phyloP scores from a whole-genome alignment of 148 eudicot genomes.

The Chenopodium suecicum region DNA sequence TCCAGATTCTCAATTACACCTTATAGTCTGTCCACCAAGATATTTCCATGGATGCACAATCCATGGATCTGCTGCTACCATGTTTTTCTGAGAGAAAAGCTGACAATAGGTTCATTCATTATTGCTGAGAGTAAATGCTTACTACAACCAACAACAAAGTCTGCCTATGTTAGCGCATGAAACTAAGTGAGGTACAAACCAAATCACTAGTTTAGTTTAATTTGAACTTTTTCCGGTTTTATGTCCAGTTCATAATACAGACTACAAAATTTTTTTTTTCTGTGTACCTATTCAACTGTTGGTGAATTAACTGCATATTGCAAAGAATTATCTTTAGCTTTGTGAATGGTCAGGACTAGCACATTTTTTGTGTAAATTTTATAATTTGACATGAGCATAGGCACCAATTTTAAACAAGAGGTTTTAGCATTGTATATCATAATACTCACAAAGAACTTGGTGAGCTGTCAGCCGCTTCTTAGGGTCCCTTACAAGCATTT shows the following conservation, averaged over 20 bases:
- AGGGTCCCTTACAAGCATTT: conserved; percentile 50
- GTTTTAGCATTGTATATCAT: background rate
- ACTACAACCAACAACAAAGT: background rate
- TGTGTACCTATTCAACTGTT: background rate
- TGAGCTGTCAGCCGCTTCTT: conserved; percentile 46
- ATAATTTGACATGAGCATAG: background rate
- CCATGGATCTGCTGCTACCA: background rate
- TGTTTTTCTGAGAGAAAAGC: background rate
- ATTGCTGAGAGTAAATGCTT: background rate
- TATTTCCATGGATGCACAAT: background rate
- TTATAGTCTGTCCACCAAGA: no score
- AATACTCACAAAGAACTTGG: conserved; percentile 49
- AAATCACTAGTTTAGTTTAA: no score
- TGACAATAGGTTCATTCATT: background rate
- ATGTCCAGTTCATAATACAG: background rate
- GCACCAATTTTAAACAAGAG: background rate
- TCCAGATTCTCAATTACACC: no score
- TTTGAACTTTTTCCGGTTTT: background rate
- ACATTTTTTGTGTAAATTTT: background rate
- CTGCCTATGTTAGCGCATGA: background rate
- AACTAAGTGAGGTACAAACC: background rate
- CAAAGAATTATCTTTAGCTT: background rate
- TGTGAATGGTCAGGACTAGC: background rate
- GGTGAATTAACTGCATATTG: background rate
- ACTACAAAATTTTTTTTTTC: background rate